Conservation (phyloP, 2,329 filamentous ascomycete species). For the Fonsecaea pedrosoi region DNA sequence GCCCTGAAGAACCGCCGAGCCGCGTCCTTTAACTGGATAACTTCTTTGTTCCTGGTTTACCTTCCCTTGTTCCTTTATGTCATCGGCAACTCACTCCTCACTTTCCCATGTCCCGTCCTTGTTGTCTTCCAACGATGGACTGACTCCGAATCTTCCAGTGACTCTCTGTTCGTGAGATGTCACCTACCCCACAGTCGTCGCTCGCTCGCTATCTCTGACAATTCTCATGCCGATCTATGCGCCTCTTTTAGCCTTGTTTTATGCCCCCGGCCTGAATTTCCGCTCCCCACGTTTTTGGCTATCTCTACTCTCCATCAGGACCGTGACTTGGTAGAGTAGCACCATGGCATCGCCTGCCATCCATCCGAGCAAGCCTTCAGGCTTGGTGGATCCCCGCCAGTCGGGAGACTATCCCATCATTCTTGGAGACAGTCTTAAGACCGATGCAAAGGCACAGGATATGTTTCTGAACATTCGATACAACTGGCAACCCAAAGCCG, state of each 20-base stretch:
- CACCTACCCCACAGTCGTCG: neutral
- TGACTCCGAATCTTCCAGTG: neutral
- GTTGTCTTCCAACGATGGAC: neutral
- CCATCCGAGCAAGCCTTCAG: conserved; percentile 28
- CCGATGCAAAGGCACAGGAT: conserved; percentile 38
- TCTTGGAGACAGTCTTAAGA: conserved; percentile 51
- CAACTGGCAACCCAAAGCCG: conserved; percentile 54
- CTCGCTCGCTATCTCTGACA: neutral
- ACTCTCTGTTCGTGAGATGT: neutral
- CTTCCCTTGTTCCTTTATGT: neutral
- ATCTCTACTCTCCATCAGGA: neutral
- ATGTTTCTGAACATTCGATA: conserved; percentile 53
- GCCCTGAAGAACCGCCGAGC: neutral
- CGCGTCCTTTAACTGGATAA: neutral
- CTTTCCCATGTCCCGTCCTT: neutral
- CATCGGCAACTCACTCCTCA: conserved; percentile 4
- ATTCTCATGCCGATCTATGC: neutral
- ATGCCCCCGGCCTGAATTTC: neutral
- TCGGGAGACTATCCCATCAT: conserved; percentile 56
- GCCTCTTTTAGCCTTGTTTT: neutral
- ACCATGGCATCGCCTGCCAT: conserved; percentile 34
- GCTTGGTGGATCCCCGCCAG: conserved; percentile 32
- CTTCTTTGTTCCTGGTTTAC: conserved; percentile 19
- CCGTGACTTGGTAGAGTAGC: neutral
- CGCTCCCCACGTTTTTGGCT: neutral